Conservation (phyloP, 768 basidiomycete genomes). For the Lactarius tabidus region DNA sequence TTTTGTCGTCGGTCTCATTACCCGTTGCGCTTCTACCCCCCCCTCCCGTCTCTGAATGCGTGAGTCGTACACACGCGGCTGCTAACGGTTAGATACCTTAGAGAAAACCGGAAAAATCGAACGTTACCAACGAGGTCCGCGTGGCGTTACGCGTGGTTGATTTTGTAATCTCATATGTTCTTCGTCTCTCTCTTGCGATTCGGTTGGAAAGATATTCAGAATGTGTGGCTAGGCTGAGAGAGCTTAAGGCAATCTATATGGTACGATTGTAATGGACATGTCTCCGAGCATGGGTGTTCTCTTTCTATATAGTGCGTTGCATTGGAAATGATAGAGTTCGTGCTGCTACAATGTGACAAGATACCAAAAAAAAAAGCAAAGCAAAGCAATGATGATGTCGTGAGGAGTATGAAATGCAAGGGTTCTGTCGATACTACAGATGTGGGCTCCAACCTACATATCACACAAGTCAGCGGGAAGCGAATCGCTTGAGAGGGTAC, state of each 20-base stretch:
- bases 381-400: neutral
- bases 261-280: conserved; percentile 21
- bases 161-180: conserved; percentile 10
- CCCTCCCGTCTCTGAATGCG: conserved; percentile 7
- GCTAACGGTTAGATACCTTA: conserved; percentile 22
- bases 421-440: conserved; percentile 19
- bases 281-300: neutral
- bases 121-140: conserved; percentile 5
- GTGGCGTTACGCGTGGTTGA: conserved; percentile 14
- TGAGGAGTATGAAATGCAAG: neutral
- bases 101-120: conserved; percentile 14
- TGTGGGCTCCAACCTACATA: conserved; percentile 41
- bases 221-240: conserved; percentile 7
- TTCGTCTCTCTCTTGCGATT: conserved; percentile 8
- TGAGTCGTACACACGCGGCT: neutral
- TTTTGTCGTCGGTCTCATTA: conserved; percentile 1
- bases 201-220: conserved; percentile 6
- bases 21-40: neutral
- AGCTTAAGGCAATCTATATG: conserved; percentile 21
- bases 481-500: neutral
- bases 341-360: neutral
- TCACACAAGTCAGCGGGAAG: conserved; percentile 10
- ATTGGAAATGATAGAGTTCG: neutral
- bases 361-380: neutral
- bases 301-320: neutral